These are phyloP conservation scores for Centrapalus pauciflorus DNA, from an alignment of 129 eudicot species.

Conservation along the genomic window DNA sequence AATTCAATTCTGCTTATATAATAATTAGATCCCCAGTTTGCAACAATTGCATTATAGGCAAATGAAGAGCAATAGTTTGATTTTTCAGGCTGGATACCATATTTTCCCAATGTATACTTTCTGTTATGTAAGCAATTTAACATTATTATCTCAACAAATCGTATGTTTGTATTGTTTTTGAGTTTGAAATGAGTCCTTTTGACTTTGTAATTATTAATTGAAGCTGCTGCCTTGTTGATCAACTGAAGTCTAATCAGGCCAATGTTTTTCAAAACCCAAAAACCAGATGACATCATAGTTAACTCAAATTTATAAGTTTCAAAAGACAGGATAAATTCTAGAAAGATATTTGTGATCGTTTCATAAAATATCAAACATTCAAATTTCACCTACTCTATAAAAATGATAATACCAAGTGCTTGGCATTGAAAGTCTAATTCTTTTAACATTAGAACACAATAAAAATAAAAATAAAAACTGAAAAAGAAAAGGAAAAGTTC, in stretches of 20 bases:
- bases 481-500: too few relatives aligned
- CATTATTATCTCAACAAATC: not conserved
- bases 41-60: slow-evolving; percentile 1
- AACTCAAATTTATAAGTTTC: too few relatives aligned
- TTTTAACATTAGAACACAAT: too few relatives aligned
- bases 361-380: too few relatives aligned
- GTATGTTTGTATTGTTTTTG: not conserved
- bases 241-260: not conserved
- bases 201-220: not conserved
- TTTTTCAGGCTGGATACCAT: not conserved
- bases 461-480: too few relatives aligned
- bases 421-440: too few relatives aligned
- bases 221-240: slow-evolving; percentile 14
- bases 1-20: not conserved
- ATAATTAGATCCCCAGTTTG: not conserved
- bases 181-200: slow-evolving; percentile 1
- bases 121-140: not conserved
- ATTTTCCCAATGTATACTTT: not conserved
- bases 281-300: too few relatives aligned
- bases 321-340: too few relatives aligned
- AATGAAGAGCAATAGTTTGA: not conserved
- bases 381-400: too few relatives aligned
- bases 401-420: too few relatives aligned
- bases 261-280: too few relatives aligned
- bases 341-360: too few relatives aligned